A percentile compares a stretch with the other conserved stretches of the same genome.
These are phyloP conservation scores for Setaria italica DNA, from an alignment of 202 grass and related monocot genomes.

Conservation along the genomic window DNA sequence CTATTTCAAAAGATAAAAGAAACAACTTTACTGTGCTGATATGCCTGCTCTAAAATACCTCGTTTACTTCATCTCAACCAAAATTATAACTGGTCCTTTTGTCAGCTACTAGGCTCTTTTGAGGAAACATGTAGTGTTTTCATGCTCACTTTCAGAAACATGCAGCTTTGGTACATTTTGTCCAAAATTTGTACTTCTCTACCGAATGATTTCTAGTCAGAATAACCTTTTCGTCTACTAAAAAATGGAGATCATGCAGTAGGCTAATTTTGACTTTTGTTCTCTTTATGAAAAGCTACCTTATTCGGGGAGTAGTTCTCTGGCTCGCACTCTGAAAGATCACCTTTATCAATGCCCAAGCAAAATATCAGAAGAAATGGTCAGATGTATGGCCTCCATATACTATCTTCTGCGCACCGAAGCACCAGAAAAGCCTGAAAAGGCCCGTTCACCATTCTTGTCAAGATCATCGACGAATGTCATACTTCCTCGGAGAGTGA, in stretches of 20 bases:
- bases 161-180: background rate
- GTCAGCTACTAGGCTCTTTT: background rate
- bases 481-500: slow-evolving; percentile 60
- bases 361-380: slow-evolving; percentile 99
- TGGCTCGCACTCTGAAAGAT: slow-evolving; percentile 88
- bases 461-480: slow-evolving; percentile 82
- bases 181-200: background rate
- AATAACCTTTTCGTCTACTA: background rate
- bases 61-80: background rate
- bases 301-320: slow-evolving; percentile 69
- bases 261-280: slow-evolving; percentile 44
- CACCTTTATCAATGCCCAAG: slow-evolving; percentile 92
- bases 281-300: slow-evolving; percentile 61
- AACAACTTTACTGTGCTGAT: background rate
- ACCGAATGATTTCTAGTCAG: background rate
- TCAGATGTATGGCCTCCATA: slow-evolving; percentile 90
- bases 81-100: background rate
- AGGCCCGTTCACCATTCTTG: slow-evolving; percentile 68
- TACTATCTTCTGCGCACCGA: slow-evolving; percentile 69
- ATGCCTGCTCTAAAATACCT: background rate
- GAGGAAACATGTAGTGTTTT: background rate
- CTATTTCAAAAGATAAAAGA: background rate
- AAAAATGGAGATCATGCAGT: slow-evolving; percentile 24
- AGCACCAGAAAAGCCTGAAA: slow-evolving; percentile 60
- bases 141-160: slow-evolving; percentile 27